Percentiles rank a stretch among this genome's conserved stretches.
These are phyloP conservation scores for Colletotrichum tofieldiae DNA, from an alignment of 2,329 filamentous ascomycete species.

Conservation along the genomic window DNA sequence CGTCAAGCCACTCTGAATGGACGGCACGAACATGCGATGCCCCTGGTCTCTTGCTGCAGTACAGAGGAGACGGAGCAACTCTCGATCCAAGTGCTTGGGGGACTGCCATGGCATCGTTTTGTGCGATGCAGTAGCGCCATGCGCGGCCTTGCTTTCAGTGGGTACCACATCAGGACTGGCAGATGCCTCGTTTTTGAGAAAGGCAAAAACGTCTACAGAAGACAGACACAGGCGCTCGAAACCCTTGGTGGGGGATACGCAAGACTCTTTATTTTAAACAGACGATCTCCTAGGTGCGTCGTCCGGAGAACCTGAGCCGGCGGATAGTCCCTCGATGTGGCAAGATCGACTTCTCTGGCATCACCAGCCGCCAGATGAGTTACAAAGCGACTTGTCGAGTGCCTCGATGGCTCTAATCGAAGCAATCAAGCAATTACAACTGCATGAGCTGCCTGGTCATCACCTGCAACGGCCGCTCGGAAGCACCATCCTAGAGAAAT, in stretches of 20 bases:
- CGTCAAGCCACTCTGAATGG: not conserved
- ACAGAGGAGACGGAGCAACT: not conserved
- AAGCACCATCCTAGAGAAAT: slow-evolving; percentile 12
- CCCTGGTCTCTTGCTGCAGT: not conserved
- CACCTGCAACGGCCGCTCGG: slow-evolving; percentile 18
- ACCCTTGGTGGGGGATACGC: not conserved
- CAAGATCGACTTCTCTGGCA: slow-evolving; percentile 18
- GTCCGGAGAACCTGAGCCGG: slow-evolving; percentile 20
- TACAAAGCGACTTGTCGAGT: not conserved
- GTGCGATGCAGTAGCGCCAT: slow-evolving; percentile 20
- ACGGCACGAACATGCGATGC: not conserved
- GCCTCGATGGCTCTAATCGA: not conserved
- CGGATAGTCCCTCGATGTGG: not conserved
- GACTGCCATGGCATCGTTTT: not conserved
- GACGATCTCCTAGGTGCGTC: slow-evolving; percentile 7
- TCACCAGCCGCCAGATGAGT: slow-evolving; percentile 13
- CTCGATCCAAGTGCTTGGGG: not conserved
- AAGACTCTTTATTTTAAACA: slow-evolving; percentile 17
- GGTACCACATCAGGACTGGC: not conserved
- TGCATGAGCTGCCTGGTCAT: slow-evolving; percentile 12
- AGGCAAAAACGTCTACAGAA: not conserved
- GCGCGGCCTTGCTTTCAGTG: slow-evolving; percentile 1
- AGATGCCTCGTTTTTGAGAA: not conserved
- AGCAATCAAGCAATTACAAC: slow-evolving; percentile 4
- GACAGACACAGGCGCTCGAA: not conserved